Base-by-base conservation (phyloP, 345 rosid genomes). In the Toxicodendron radicans region DNA sequence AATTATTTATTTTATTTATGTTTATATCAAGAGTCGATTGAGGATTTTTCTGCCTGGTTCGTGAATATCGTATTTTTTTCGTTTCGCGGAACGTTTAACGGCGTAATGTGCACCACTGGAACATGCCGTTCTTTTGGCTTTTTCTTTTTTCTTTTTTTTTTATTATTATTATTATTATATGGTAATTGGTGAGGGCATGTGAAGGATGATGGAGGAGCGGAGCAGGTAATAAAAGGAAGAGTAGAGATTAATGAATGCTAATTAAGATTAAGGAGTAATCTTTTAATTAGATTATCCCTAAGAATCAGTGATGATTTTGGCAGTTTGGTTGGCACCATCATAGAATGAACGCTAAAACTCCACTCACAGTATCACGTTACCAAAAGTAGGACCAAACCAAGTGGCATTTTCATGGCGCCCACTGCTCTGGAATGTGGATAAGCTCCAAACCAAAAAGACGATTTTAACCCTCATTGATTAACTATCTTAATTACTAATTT, bases 101-200 rank as follows among this genome's bases (percentile, higher is more conserved):
- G 85, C 64, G 85, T 73, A 30, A 69, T 64, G 78, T 76, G 80
- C 76, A 68, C 75, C 72, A 16, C n/a, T 17, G 64, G 72, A 33
- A 63, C 60, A 35, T 35, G 69, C 58, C 72, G 59, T 8, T 49
- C 73, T 76, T 33, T 59, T 68, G 21, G 0, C 5, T 18, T 7
- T 45, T 27, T 27, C 2, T 27, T 27, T 12, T 51, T 51, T 12
- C 1, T 17, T 17, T 20, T 51, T 12, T 12, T 17, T 17, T 20
- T 0, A 24, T 24, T 24, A n/a, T n/a, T n/a, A n/a, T n/a, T 24
- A 24, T 27, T 27, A 27, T 27, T 38, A 38, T 5, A 38, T 38
- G 43, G 43, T 7, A 38, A 7, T 38, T 38, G 30, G n/a, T 63
- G 43, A 35, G 14, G 54, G n/a, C 57, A 46, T 61, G 23, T 33